Evolutionary conservation across 768 basidiomycete genomes (phyloP).

Genomic region (Gymnopilus junonius): DNA sequence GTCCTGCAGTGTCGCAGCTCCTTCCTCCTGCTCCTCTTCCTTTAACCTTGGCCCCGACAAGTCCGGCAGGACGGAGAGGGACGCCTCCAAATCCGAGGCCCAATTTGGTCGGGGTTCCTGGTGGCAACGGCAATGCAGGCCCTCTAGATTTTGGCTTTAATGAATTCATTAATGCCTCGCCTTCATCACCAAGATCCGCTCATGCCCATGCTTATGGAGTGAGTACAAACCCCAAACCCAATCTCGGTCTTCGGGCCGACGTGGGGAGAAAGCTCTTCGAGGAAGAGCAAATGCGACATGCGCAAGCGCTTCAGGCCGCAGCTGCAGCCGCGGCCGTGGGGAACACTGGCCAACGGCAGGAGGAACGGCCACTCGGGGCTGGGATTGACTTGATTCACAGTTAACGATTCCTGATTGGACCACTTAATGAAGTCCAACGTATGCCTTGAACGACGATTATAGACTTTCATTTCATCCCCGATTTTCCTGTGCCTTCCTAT

Average conservation of each 20-base stretch:
- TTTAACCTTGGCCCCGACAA: constrained; percentile 23
- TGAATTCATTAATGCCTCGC: constrained; percentile 77
- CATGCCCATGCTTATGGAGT: constrained; percentile 19
- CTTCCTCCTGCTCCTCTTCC: constrained; percentile 30
- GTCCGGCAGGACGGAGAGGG: constrained; percentile 26
- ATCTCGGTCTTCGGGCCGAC: constrained; percentile 60
- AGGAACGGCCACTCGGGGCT: constrained; percentile 40
- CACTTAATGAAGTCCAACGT: constrained; percentile 1
- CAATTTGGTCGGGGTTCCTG: constrained; percentile 29
- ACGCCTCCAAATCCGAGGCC: constrained; percentile 36
- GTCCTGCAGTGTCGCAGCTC: constrained; percentile 16
- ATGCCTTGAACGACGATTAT: constrained; percentile 15
- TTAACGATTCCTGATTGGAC: constrained; percentile 20
- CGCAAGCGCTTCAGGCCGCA: constrained; percentile 29
- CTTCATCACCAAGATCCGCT: constrained; percentile 59
- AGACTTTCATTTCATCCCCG: constrained; percentile 15
- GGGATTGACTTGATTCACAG: constrained; percentile 51
- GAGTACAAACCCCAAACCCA: constrained; percentile 38
- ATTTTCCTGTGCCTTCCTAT: constrained; percentile 17
- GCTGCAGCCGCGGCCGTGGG: constrained; percentile 16
- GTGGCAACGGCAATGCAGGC: constrained; percentile 27
- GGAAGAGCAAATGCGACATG: constrained; percentile 62
- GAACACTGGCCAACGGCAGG: constrained; percentile 28
- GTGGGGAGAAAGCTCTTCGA: constrained; percentile 73
- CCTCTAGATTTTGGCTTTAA: constrained; percentile 62